Evolutionary conservation across 208 protist genomes (phyloP).

Genomic region (Leishmania turanica): DNA sequence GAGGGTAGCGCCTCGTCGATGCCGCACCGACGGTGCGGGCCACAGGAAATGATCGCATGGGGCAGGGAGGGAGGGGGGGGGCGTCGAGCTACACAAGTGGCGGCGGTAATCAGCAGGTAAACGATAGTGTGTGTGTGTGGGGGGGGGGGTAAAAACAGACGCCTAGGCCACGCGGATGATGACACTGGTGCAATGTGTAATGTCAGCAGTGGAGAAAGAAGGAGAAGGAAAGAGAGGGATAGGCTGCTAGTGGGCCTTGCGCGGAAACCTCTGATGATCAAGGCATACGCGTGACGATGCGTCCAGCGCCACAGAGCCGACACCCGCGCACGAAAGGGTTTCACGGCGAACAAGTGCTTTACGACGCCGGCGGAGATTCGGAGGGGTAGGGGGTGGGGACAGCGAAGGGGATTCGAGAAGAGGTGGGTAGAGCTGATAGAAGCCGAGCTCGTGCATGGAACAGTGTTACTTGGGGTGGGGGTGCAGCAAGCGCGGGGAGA

Average conservation of each 20-base stretch:
- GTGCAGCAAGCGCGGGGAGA: not conserved
- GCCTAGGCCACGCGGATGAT: not conserved
- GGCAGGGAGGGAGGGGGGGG: no score
- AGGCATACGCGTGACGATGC: not conserved
- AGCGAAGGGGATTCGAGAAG: not conserved
- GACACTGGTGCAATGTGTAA: not conserved
- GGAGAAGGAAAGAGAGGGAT: not conserved
- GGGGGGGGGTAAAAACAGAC: not conserved
- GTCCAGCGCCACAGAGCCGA: not conserved
- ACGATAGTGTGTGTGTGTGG: no score
- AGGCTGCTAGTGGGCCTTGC: not conserved
- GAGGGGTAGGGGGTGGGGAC: not conserved
- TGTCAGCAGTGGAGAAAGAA: not conserved
- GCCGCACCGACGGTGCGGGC: not conserved
- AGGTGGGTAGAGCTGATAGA: not conserved
- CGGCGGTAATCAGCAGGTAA: not conserved
- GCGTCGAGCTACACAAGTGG: not conserved
- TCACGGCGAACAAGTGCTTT: not conserved
- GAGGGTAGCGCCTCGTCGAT: not conserved
- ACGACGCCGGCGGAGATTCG: not conserved
- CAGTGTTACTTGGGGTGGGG: not conserved
- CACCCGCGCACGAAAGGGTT: not conserved
- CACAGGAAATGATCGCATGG: constrained; percentile 3
- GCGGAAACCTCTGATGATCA: not conserved
- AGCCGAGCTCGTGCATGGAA: not conserved